Evolutionary conservation across 331 rosid species (phyloP).

Genomic region (Dryas integrifolia): DNA sequence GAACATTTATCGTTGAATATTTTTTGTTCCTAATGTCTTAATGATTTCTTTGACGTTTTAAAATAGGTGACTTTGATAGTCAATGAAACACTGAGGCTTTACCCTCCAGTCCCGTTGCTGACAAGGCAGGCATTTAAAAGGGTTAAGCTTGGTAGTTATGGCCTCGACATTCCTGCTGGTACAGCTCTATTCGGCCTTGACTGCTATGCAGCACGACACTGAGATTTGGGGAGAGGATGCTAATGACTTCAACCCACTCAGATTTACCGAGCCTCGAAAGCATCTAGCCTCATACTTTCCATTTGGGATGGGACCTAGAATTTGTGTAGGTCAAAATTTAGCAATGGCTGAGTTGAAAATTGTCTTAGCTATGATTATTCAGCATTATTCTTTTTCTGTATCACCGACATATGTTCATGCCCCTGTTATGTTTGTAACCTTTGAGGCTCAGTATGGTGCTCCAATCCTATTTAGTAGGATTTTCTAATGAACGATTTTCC

Average conservation of each 20-base stretch:
- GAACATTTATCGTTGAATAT: no score
- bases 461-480: constrained; percentile 50
- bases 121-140: constrained; percentile 41
- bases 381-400: constrained; percentile 36
- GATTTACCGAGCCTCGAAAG: constrained; percentile 59
- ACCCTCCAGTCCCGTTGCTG: constrained; percentile 55
- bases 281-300: constrained; percentile 65
- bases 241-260: constrained; percentile 56
- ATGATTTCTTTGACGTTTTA: no score
- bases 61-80: constrained; percentile 59
- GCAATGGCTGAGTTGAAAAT: constrained; percentile 64
- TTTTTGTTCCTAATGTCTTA: no score
- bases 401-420: constrained; percentile 65
- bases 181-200: constrained; percentile 50
- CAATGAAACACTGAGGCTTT: constrained; percentile 73
- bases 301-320: constrained; percentile 62
- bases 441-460: constrained; percentile 71
- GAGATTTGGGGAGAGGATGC: constrained; percentile 83
- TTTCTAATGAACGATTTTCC: not conserved
- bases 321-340: constrained; percentile 70
- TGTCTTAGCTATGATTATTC: constrained; percentile 50
- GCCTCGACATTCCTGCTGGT: constrained; percentile 51
- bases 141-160: constrained; percentile 38
- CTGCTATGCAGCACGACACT: constrained; percentile 59
- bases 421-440: constrained; percentile 47